Evolutionary conservation across 2,329 filamentous ascomycete genomes (phyloP).

Genomic region (Ophiostoma sp.): DNA sequence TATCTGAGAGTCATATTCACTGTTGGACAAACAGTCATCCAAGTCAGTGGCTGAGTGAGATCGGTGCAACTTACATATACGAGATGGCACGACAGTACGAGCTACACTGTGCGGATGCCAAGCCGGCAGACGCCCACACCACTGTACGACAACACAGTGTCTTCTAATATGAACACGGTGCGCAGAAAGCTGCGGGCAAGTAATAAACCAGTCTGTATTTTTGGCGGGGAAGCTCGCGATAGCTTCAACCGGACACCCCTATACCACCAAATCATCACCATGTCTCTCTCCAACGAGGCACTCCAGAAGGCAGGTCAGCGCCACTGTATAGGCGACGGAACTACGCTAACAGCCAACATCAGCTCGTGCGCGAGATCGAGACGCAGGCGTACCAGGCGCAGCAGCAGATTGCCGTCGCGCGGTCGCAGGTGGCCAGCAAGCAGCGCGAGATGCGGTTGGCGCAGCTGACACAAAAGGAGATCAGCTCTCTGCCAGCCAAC

Average conservation of each 20-base stretch:
- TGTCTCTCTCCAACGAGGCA: conserved; percentile 93
- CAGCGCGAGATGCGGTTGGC: conserved; percentile 84
- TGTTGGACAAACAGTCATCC: neutral
- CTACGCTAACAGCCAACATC: too few species aligned
- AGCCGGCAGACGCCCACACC: neutral
- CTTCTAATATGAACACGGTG: neutral
- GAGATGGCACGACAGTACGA: conserved; percentile 6
- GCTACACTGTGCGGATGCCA: conserved; percentile 3
- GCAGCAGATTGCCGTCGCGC: conserved; percentile 84
- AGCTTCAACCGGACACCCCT: neutral
- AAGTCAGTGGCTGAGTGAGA: neutral
- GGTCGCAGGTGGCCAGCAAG: conserved; percentile 76
- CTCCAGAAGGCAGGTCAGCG: conserved; percentile 58
- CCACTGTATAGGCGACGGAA: too few species aligned
- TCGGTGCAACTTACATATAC: conserved; percentile 4
- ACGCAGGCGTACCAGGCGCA: conserved; percentile 80
- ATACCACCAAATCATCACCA: conserved; percentile 35
- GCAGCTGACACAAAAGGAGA: conserved; percentile 78
- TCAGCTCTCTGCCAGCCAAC: conserved; percentile 66
- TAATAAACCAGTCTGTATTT: neutral
- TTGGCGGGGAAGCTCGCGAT: conserved; percentile 14
- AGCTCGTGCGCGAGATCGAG: conserved; percentile 88
- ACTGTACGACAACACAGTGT: neutral
- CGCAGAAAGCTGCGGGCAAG: neutral
- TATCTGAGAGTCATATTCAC: too few species aligned